phyloP scores from a whole-genome alignment of 2,329 filamentous ascomycete genomes.

The Beauveria sp. region DNA sequence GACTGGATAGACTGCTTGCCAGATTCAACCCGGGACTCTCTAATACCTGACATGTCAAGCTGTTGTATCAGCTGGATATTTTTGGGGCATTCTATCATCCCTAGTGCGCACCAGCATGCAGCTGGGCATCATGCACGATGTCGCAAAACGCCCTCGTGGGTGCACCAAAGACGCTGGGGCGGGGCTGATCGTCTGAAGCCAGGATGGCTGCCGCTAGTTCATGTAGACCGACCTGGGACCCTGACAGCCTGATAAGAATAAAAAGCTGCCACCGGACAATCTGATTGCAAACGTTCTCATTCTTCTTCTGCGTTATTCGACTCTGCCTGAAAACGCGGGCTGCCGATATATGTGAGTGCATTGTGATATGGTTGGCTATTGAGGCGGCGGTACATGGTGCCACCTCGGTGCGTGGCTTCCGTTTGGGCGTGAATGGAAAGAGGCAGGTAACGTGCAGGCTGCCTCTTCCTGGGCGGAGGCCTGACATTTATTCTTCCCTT shows the following conservation, averaged over 20 bases:
- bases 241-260: background rate
- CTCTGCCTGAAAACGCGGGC: background rate
- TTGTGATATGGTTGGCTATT: background rate
- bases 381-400: background rate
- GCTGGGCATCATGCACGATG: background rate
- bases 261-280: background rate
- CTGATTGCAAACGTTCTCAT: background rate
- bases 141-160: slow-evolving; percentile 6
- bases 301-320: background rate
- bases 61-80: slow-evolving; percentile 1
- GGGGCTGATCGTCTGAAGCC: slow-evolving; percentile 1
- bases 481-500: background rate
- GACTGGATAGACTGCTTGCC: too few species aligned
- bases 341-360: background rate
- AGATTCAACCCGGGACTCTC: too few species aligned
- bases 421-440: background rate
- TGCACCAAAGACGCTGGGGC: background rate
- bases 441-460: slow-evolving; percentile 7
- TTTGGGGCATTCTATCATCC: background rate
- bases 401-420: background rate
- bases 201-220: slow-evolving; percentile 1
- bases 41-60: background rate
- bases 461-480: slow-evolving; percentile 6
- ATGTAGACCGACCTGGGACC: background rate
- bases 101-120: background rate